Evolutionary conservation across 768 basidiomycete species (phyloP), one percentile per base, ranked within the genome.

Genomic region (Hypholoma sublateritium): DNA sequence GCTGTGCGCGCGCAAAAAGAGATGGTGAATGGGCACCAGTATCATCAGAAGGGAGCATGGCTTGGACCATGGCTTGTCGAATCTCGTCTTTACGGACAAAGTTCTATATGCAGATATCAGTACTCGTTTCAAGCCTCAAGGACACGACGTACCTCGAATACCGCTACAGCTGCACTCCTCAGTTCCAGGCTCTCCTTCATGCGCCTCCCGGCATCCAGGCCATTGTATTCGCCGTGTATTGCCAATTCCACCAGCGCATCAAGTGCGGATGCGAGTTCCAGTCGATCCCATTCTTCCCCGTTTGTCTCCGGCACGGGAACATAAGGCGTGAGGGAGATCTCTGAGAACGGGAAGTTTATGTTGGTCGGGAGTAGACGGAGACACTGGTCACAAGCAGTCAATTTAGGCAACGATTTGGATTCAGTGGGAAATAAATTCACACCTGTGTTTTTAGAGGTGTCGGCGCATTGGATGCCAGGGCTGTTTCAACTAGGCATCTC

Each of bases 391-490:
- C 46, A 39, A 32, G 54, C 58, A 34, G 70, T 53, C 61, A 47
- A 42, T 22, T 24, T 34, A 51, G 9, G 28, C 28, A 32, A 9
- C 21, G 13, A 34, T 5, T 24, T 47, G 5, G 14, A 48, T n/a
- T n/a, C n/a, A 44, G 8, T 9, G 19, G 3, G 19, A 11, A 6
- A 14, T 17, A 14, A 47, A 28, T 0, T 12, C 69, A 49, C 70
- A 90, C 92, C 80, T 94, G 92, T 4, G 89, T 88, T 75, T 99
- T 98, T 46, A 98, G 74, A 5, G 79, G 62, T 3, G 91, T 88
- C 0, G 97, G 96, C 2, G 92, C 90, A 70, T 98, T 98, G n/a
- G 93, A 95, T 8, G 95, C 88, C 28, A 98, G 79, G 1, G 89
- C 91, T 4, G 95, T 76, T 69, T 99, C 96, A 14, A 94, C 70